These are phyloP conservation scores for Garcia nutans DNA, from an alignment of 345 rosid species.

Conservation along the genomic window DNA sequence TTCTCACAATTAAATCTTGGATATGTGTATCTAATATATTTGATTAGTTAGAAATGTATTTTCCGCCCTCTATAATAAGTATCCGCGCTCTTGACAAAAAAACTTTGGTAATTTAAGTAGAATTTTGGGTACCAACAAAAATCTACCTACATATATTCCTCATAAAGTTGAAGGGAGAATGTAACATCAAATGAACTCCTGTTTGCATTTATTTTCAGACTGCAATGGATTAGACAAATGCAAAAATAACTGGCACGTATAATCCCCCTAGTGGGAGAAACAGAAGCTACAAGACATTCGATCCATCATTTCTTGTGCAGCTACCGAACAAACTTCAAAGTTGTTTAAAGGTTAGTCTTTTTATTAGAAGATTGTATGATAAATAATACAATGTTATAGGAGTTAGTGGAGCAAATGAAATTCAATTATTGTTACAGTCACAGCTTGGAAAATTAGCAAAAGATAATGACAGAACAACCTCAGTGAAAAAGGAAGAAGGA, in stretches of 20 bases:
- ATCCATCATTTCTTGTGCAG: slow-evolving; percentile 57
- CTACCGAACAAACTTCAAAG: slow-evolving; percentile 55
- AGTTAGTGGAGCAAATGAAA: slow-evolving; percentile 1
- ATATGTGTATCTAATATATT: not conserved
- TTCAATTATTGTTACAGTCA: slow-evolving; percentile 37
- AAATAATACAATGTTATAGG: not conserved
- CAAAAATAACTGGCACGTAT: slow-evolving; percentile 27
- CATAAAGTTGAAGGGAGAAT: not conserved
- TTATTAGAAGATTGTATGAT: not conserved
- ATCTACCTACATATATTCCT: not conserved
- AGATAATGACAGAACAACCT: slow-evolving; percentile 33
- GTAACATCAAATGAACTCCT: not conserved
- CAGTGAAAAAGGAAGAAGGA: slow-evolving; percentile 36
- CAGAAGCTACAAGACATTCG: slow-evolving; percentile 38
- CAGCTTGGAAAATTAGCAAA: slow-evolving; percentile 49
- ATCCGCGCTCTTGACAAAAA: not conserved
- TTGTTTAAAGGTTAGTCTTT: slow-evolving; percentile 46
- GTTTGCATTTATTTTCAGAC: slow-evolving; percentile 18
- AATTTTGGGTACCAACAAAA: not conserved
- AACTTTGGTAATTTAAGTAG: not conserved
- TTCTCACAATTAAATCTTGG: not conserved
- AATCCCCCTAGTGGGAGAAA: slow-evolving; percentile 29
- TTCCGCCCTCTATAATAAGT: not conserved
- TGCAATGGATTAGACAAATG: slow-evolving; percentile 39
- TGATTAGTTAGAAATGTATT: not conserved